Evolutionary conservation across 2,329 filamentous ascomycete genomes (phyloP), one percentile per base, ranked within the genome.

Genomic region (Phaeosphaeriaceae sp.): DNA sequence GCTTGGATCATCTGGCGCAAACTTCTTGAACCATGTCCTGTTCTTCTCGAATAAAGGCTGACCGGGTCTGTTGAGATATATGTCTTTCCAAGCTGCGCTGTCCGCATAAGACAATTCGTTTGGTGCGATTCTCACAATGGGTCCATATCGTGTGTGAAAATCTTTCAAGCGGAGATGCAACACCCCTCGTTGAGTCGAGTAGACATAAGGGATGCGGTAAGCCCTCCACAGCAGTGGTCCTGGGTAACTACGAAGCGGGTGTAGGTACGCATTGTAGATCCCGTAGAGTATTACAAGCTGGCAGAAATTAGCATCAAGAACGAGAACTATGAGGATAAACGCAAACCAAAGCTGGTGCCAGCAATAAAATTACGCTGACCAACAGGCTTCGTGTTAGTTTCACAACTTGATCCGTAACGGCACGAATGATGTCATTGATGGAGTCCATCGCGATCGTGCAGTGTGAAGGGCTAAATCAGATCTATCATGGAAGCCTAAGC

Each of bases 101-200:
- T 69, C 78, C 54, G 68, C 72, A 57, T 74, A 75, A 11, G 69
- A 69, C 22, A 75, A 69, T 49, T 74, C 71, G 33, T 74, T 75
- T 25, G 72, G 71, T 67, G 71, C 73, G 19, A 75, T 65, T 46
- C 73, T 72, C 7, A 76, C 70, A 15, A 76, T 72, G 4, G 73
- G 70, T n/a, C 73, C 74, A 36, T 75, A 76, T 13, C 20, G 65
- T 59, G 54, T 73, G 69, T 55, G 76, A 73, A 1, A 65, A 56
- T 10, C 61, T 33, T 52, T 73, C 70, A 1, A 53, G 60, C 17
- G 70, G 65, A 72, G 69, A 53, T 75, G 68, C 51, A 73, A 72
- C 20, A 67, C 61, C 20, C 71, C 71, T 2, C 59, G 58, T 10
- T 71, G 62, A 21, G 73, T 66, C 0, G 69, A 69, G 47, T 69